Evolutionary conservation across 768 basidiomycete genomes (phyloP).

Genomic region (Tubosaeta sp.): DNA sequence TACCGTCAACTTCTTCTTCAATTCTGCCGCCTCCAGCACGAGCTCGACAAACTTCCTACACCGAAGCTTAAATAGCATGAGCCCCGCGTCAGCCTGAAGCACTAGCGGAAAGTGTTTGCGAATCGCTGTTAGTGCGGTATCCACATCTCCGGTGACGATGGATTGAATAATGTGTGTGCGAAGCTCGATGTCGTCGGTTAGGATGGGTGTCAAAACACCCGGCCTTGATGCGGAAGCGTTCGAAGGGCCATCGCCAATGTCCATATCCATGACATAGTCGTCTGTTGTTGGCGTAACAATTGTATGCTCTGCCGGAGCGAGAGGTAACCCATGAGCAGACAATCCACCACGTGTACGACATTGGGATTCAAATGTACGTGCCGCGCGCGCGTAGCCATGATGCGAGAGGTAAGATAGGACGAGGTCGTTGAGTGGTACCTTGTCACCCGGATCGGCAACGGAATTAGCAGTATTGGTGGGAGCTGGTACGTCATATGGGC

Average conservation of each 20-base stretch:
- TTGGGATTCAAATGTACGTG: constrained; percentile 61
- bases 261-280: constrained; percentile 49
- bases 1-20: constrained; percentile 57
- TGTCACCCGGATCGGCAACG: constrained; percentile 45
- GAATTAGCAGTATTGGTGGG: constrained; percentile 2
- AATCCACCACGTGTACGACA: constrained; percentile 27
- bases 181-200: constrained; percentile 54
- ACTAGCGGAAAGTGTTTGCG: constrained; percentile 56
- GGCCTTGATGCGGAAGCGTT: constrained; percentile 8
- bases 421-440: constrained; percentile 63
- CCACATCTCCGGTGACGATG: constrained; percentile 66
- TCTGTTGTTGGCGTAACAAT: constrained; percentile 16
- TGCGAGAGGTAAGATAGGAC: constrained; percentile 79
- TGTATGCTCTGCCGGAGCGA: constrained; percentile 1
- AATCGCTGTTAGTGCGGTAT: constrained; percentile 57
- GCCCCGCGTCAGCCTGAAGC: constrained; percentile 60
- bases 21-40: constrained; percentile 63
- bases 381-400: constrained; percentile 75
- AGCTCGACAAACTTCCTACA: constrained; percentile 87
- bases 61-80: constrained; percentile 76
- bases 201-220: constrained; percentile 13
- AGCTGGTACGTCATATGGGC: constrained; percentile 6
- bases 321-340: constrained; percentile 4
- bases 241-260: constrained; percentile 24
- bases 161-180: constrained; percentile 71